A percentile compares a stretch with the other conserved stretches of the same genome.
These are phyloP conservation scores for Colletotrichum musicola DNA, from an alignment of 2,329 filamentous ascomycete genomes.

Conservation along the genomic window DNA sequence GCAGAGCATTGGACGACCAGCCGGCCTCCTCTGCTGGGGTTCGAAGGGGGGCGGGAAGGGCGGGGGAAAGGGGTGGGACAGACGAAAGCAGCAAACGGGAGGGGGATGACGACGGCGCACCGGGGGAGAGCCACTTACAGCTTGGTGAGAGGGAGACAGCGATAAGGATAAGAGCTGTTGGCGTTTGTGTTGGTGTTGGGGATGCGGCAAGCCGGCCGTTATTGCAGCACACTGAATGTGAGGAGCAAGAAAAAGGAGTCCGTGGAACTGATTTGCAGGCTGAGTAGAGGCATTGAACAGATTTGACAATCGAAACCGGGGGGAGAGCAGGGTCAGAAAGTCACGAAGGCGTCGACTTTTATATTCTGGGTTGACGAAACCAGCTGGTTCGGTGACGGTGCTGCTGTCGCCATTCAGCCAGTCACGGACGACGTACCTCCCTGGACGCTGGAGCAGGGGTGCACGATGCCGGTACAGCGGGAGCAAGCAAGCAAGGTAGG, in stretches of 20 bases:
- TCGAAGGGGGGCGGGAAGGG: constrained; percentile 1
- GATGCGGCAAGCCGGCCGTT: constrained; percentile 11
- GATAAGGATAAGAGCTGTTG: constrained; percentile 21
- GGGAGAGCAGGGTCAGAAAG: neutral
- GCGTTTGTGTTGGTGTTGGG: constrained; percentile 4
- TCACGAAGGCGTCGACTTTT: constrained; percentile 35
- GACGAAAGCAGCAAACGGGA: neutral
- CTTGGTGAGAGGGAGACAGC: constrained; percentile 3
- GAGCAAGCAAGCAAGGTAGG: neutral
- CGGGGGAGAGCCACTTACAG: constrained; percentile 33
- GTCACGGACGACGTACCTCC: constrained; percentile 36
- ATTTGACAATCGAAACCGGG: constrained; percentile 21
- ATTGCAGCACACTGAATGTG: constrained; percentile 26
- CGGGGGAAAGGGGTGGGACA: constrained; percentile 2
- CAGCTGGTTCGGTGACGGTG: constrained; percentile 37
- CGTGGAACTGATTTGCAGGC: constrained; percentile 6
- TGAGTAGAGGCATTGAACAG: constrained; percentile 37
- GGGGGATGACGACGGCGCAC: constrained; percentile 20
- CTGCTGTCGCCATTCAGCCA: constrained; percentile 33
- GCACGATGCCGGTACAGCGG: constrained; percentile 35
- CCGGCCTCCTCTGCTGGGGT: constrained; percentile 7
- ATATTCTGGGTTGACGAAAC: constrained; percentile 39
- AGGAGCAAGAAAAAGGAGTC: constrained; percentile 16
- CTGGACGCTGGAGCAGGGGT: constrained; percentile 30
- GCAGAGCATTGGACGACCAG: constrained; percentile 29